Base-by-base conservation (phyloP, 108 stramenopile genomes). In the Pseudonitzschia delicatissima region DNA sequence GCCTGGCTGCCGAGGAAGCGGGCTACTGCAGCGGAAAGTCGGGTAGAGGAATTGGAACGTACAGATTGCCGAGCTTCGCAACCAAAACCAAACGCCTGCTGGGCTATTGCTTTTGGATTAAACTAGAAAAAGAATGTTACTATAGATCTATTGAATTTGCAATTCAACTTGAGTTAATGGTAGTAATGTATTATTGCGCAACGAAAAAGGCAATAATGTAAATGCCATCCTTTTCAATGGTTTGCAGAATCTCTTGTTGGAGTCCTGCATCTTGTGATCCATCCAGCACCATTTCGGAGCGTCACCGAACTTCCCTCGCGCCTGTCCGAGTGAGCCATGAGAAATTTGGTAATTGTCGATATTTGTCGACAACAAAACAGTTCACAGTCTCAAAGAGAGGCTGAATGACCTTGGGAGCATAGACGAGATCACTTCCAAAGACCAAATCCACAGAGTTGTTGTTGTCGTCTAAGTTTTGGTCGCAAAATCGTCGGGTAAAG, bases 381-480 rank as follows among this genome's bases (percentile, higher is more conserved):
- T 51, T 9, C 0, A 88, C 66, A 0, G 87, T 88, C 50, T 83
- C 77, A 73, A 75, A 85, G 18, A 88, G 50, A 4, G 87, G 87
- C 29, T 67, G 50, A 17, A 88, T 64, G 31, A 88, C 80, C 4
- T 64, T 57, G 11, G 64, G 61, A 15, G 80, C 76, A 57, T 88
- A 88, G 20, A 88, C 72, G 18, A 88, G 66, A 62, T 88, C 87
- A 32, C 83, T 79, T 11, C 81, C 87, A 31, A 88, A 39, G 51
- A 88, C 62, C 9, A 82, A 39, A 52, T 86, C 71, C 45, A 79
- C 23, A 36, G 25, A 13, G 5, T 26, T n/a, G n/a, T 50, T 3
- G 62, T 28, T 23, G 3, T 6, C 23, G 15, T 27, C 4, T 5
- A 31, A 55, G 29, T 55, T 27, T n/a, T 29, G 53, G 9, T 55